phyloP scores from a whole-genome alignment of 129 eudicot genomes.

The Artemisia argyi region DNA sequence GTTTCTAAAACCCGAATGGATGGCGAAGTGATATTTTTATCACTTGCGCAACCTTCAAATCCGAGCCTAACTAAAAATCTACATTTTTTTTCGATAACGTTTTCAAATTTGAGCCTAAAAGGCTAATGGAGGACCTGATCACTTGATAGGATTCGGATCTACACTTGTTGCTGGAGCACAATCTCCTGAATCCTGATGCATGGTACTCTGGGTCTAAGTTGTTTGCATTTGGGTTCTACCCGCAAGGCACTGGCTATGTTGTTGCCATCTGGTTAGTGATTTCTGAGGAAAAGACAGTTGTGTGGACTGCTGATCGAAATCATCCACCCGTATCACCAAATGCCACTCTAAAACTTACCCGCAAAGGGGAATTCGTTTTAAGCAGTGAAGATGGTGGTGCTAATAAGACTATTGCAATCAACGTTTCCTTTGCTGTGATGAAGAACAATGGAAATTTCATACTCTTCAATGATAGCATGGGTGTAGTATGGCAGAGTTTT shows the following conservation, averaged over 20 bases:
- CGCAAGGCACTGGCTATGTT: conserved; percentile 24
- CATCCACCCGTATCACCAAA: conserved; percentile 22
- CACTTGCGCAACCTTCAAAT: too few species aligned
- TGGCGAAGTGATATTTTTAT: too few species aligned
- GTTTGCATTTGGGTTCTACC: conserved; percentile 38
- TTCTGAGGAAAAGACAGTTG: conserved; percentile 16
- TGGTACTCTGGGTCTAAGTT: conserved; percentile 30
- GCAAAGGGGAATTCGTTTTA: conserved; percentile 14
- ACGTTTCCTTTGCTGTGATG: conserved; percentile 27
- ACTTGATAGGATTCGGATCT: conserved; percentile 7
- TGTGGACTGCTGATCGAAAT: conserved; percentile 41
- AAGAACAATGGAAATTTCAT: conserved; percentile 34
- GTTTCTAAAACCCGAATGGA: too few species aligned
- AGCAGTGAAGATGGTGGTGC: background rate
- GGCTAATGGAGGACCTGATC: conserved; percentile 4
- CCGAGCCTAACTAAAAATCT: too few species aligned
- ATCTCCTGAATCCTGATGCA: conserved; percentile 2
- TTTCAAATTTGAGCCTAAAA: too few species aligned
- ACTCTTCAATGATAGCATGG: background rate
- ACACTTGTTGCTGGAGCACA: conserved; percentile 29
- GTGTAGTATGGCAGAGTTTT: conserved; percentile 45
- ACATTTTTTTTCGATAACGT: too few species aligned
- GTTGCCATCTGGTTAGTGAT: conserved; percentile 38
- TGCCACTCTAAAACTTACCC: conserved; percentile 14
- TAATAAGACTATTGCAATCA: conserved; percentile 10